phyloP scores from a whole-genome alignment of 768 basidiomycete genomes.

The Trametes elegans region DNA sequence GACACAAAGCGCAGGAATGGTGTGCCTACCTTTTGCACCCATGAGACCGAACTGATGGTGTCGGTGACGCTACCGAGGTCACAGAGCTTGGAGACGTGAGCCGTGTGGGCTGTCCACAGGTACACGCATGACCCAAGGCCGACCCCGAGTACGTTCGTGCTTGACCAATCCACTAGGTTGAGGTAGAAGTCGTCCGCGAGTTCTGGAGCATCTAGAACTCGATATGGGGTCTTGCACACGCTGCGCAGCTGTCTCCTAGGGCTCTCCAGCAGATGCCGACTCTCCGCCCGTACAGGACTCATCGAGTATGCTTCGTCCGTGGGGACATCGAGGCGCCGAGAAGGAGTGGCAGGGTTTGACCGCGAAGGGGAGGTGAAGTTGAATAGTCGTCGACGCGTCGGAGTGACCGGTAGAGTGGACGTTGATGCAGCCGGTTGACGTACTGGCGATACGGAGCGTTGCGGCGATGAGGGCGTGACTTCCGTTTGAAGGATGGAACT shows the following conservation, averaged over 20 bases:
- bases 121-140: constrained; percentile 92
- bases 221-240: constrained; percentile 93
- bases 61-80: constrained; percentile 67
- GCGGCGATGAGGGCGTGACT: constrained; percentile 70
- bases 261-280: constrained; percentile 77
- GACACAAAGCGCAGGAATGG: neutral
- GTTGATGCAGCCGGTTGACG: constrained; percentile 29
- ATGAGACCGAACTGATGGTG: constrained; percentile 83
- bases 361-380: constrained; percentile 60
- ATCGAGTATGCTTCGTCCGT: constrained; percentile 88
- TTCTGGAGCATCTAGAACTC: constrained; percentile 95
- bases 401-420: constrained; percentile 38
- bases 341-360: constrained; percentile 53
- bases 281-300: constrained; percentile 84
- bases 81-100: constrained; percentile 87
- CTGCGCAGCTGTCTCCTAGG: constrained; percentile 78
- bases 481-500: constrained; percentile 73
- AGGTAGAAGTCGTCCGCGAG: constrained; percentile 98
- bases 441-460: constrained; percentile 56
- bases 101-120: constrained; percentile 95
- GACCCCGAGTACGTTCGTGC: constrained; percentile 91
- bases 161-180: constrained; percentile 96
- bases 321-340: constrained; percentile 71
- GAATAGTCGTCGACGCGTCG: constrained; percentile 60
- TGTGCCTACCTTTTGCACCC: constrained; percentile 74